Evolutionary conservation across 192 early-diverging fungal species (phyloP).

Genomic region (Gaertneriomyces sp.): DNA sequence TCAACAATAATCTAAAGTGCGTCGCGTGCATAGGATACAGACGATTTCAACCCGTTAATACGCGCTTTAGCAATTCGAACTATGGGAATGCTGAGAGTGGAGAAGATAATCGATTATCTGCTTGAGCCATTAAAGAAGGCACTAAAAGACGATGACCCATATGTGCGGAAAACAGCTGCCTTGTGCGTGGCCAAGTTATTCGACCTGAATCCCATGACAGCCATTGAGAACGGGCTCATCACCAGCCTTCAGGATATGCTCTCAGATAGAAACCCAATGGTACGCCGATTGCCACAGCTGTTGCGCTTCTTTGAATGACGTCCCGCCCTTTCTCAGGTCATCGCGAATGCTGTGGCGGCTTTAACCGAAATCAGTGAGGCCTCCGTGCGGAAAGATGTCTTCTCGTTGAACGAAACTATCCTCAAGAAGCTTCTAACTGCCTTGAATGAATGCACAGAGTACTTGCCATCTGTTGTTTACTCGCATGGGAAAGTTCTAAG

Average conservation of each 20-base stretch:
- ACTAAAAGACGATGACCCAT: conserved; percentile 87
- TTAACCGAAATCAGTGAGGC: conserved; percentile 86
- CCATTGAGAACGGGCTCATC: conserved; percentile 94
- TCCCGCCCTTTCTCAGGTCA: conserved; percentile 47
- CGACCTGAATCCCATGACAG: conserved; percentile 80
- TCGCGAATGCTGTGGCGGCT: conserved; percentile 92
- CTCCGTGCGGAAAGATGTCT: conserved; percentile 62
- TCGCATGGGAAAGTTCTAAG: background rate
- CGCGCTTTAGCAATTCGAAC: conserved; percentile 94
- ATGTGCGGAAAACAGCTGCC: conserved; percentile 96
- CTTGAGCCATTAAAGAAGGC: conserved; percentile 88
- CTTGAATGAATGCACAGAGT: conserved; percentile 96
- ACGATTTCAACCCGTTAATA: conserved; percentile 92
- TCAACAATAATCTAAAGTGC: background rate
- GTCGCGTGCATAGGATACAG: conserved; percentile 68
- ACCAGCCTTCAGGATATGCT: conserved; percentile 78
- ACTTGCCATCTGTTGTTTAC: conserved; percentile 8
- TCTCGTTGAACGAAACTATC: conserved; percentile 65
- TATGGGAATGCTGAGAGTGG: conserved; percentile 96
- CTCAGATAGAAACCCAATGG: conserved; percentile 95
- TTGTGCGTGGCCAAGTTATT: conserved; percentile 95
- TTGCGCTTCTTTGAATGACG: background rate
- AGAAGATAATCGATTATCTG: conserved; percentile 91
- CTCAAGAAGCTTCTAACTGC: conserved; percentile 85
- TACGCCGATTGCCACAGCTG: conserved; percentile 20